phyloP scores from a whole-genome alignment of 371 early-diverging fungal genomes.

The Mucor mucedo region DNA sequence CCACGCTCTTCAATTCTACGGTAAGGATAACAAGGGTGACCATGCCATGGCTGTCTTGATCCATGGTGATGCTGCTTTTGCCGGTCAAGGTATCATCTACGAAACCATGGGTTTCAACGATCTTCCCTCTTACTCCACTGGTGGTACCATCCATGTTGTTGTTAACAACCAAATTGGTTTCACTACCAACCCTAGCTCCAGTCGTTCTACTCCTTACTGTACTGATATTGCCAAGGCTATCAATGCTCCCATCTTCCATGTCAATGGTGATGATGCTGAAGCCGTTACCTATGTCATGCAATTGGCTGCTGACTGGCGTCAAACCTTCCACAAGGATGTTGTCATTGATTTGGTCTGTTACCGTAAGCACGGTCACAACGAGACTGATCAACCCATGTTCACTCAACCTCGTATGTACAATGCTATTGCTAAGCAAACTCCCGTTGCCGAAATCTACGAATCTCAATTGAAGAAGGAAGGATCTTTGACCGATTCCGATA shows the following conservation, averaged over 20 bases:
- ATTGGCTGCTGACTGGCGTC: constrained; percentile 95
- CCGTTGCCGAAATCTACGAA: constrained; percentile 86
- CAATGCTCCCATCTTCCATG: constrained; percentile 96
- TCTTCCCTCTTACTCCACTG: constrained; percentile 92
- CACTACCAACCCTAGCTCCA: constrained; percentile 95
- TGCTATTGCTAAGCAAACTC: constrained; percentile 82
- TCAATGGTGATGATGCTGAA: constrained; percentile 97
- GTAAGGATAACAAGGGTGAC: constrained; percentile 78
- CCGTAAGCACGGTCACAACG: constrained; percentile 98
- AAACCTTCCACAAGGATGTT: constrained; percentile 93
- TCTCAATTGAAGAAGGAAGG: constrained; percentile 84
- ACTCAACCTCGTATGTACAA: constrained; percentile 98
- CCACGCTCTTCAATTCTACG: constrained; percentile 92
- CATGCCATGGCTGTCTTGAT: constrained; percentile 91
- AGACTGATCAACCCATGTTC: constrained; percentile 97
- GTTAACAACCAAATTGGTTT: constrained; percentile 99
- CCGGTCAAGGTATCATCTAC: constrained; percentile 96
- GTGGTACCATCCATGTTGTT: constrained; percentile 96
- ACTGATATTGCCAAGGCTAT: constrained; percentile 97
- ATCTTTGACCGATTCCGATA: constrained; percentile 79
- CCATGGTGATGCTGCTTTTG: constrained; percentile 98
- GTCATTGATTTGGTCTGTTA: constrained; percentile 97
- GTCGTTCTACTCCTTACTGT: constrained; percentile 96
- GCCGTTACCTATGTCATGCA: constrained; percentile 94
- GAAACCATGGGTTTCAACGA: constrained; percentile 96